Base-by-base conservation (phyloP, 768 basidiomycete genomes). In the Suillus placidus region DNA sequence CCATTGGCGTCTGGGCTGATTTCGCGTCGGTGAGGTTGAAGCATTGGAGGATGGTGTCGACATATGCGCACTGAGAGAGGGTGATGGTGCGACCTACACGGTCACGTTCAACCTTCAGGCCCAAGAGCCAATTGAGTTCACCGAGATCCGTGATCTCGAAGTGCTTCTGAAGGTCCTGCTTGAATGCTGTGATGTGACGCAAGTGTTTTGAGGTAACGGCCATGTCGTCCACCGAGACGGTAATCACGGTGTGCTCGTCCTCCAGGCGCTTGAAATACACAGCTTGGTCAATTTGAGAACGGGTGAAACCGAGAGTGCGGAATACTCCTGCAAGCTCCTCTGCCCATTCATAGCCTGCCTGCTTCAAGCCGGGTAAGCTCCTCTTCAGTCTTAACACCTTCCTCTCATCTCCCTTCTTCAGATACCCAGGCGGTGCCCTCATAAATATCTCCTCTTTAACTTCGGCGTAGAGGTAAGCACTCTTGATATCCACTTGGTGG, bases 311-410 rank as follows among this genome's bases (percentile, higher is more conserved):
- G 6, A 65, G 10, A n/a, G n/a, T n/a, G n/a, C n/a, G n/a, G n/a
- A n/a, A n/a, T n/a, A n/a, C 20, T 65, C 26, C 4, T 1, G 55
- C 55, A 14, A 64, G n/a, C 16, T 57, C 56, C 60, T 73, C 20
- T 38, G 77, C 73, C 80, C 80, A 82, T 43, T 73, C 62, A 12
- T 68, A 58, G 4, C 71, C 76, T 4, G 76, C 70, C 63, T 81
- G 80, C 23, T 77, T 78, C 6, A 83, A 72, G 0, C 83, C 78
- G 64, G 83, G 84, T 6, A 84, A 65, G 72, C 70, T 23, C 70
- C 67, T 0, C 64, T 47, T 0, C 79, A 70, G 14, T 60, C 58
- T 65, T 72, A 72, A 26, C 72, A 71, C 66, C 65, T 75, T 70
- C 16, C 73, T 61, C 37, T 77, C 73, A 2, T 72, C 37, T n/a